Evolutionary conservation across 768 basidiomycete genomes (phyloP).

Genomic region (Leccinum aurantiacum): DNA sequence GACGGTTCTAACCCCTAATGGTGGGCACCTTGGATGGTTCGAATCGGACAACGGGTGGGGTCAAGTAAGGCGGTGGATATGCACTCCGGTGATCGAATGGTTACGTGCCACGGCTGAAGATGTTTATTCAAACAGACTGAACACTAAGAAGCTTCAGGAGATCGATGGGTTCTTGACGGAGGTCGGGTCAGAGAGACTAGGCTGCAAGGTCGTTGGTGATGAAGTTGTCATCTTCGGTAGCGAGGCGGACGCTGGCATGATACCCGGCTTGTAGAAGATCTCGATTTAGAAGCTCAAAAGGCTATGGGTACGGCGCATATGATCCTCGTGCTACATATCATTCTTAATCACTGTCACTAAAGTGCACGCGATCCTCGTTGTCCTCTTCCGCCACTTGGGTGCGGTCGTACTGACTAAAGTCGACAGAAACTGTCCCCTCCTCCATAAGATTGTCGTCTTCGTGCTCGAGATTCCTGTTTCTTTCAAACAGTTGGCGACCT

Average conservation of each 20-base stretch:
- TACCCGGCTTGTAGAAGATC: constrained; percentile 55
- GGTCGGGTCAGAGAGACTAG: constrained; percentile 53
- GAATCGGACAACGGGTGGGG: constrained; percentile 43
- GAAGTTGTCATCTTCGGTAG: constrained; percentile 54
- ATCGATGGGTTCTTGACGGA: constrained; percentile 63
- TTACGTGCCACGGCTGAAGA: constrained; percentile 56
- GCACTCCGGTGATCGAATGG: constrained; percentile 74
- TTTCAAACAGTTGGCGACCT: constrained; percentile 95
- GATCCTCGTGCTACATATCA: constrained; percentile 7
- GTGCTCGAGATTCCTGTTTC: constrained; percentile 61
- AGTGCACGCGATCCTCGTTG: constrained; percentile 64
- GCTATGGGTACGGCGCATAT: constrained; percentile 9
- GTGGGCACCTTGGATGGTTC: constrained; percentile 87
- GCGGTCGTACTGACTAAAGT: constrained; percentile 86
- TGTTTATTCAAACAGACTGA: constrained; percentile 38
- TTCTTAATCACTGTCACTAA: constrained; percentile 84
- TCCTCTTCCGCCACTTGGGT: constrained; percentile 43
- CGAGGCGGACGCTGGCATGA: constrained; percentile 51
- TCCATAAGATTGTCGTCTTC: constrained; percentile 82
- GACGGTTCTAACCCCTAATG: constrained; percentile 60
- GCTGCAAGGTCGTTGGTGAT: constrained; percentile 56
- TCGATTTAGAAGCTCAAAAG: constrained; percentile 13
- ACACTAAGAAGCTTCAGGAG: constrained; percentile 40
- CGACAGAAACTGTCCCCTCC: constrained; percentile 85
- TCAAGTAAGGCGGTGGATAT: constrained; percentile 56